Evolutionary conservation across 768 basidiomycete species (phyloP).

Genomic region (Pisolithus microcarpus): DNA sequence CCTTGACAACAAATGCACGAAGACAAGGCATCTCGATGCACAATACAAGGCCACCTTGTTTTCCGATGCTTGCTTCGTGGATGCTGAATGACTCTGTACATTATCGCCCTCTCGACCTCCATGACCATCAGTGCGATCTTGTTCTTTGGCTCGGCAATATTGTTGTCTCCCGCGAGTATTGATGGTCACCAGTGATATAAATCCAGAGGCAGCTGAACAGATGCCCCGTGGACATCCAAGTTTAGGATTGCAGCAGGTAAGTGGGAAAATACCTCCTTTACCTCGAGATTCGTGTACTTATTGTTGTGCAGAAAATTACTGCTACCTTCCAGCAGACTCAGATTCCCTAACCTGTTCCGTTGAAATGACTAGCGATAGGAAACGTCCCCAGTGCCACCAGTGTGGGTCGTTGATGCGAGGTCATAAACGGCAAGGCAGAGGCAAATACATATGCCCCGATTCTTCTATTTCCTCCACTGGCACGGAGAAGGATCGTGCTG

Average conservation of each 20-base stretch:
- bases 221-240: slow-evolving; percentile 19
- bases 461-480: slow-evolving; percentile 10
- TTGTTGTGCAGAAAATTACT: neutral
- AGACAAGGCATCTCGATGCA: neutral
- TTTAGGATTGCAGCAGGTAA: slow-evolving; percentile 21
- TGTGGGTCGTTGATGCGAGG: slow-evolving; percentile 28
- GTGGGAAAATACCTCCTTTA: slow-evolving; percentile 5
- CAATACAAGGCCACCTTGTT: slow-evolving; percentile 24
- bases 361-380: slow-evolving; percentile 18
- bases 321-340: neutral
- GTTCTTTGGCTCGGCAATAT: neutral
- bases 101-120: neutral
- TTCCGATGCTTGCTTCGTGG: neutral
- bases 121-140: neutral
- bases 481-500: neutral
- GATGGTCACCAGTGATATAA: slow-evolving; percentile 19
- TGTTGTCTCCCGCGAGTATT: neutral
- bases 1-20: neutral
- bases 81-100: neutral
- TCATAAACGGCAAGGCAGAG: slow-evolving; percentile 24
- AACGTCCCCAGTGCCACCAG: slow-evolving; percentile 29
- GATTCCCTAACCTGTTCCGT: neutral
- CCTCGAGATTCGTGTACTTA: neutral
- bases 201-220: slow-evolving; percentile 2
- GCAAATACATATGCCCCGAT: slow-evolving; percentile 23